A percentile compares a stretch with the other conserved stretches of the same genome.
These are phyloP conservation scores for Selaginella moellendorffii DNA, from an alignment of 75 land plant genomes.

Conservation along the genomic window DNA sequence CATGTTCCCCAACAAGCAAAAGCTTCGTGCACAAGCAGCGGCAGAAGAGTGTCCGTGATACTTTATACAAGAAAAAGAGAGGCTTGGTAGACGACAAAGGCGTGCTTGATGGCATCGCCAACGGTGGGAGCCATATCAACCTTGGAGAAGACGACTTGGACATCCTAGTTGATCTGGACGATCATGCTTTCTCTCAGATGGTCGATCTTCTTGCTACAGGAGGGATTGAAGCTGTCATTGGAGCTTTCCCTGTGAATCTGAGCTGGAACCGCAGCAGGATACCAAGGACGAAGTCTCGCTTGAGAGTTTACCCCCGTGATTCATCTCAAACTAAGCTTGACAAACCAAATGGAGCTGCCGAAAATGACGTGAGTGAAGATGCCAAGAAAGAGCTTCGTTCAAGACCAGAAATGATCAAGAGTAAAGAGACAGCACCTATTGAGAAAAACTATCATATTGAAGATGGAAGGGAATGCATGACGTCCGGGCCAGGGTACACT, in stretches of 20 bases:
- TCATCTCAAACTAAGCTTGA: too few relatives aligned
- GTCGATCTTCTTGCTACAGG: slow-evolving; percentile 23
- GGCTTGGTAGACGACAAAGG: neutral
- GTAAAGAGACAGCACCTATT: too few relatives aligned
- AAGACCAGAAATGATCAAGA: too few relatives aligned
- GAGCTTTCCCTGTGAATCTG: slow-evolving; percentile 22
- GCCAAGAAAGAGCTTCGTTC: too few relatives aligned
- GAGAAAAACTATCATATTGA: too few relatives aligned
- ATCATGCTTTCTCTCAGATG: slow-evolving; percentile 19
- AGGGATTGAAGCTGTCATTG: slow-evolving; percentile 14
- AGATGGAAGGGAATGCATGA: too few relatives aligned
- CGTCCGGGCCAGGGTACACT: too few relatives aligned
- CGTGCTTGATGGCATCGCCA: neutral
- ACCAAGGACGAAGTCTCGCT: neutral
- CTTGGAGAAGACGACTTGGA: too few relatives aligned
- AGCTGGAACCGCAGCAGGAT: neutral
- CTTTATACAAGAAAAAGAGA: neutral
- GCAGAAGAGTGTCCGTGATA: neutral
- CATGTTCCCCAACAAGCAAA: neutral
- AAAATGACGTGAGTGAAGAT: too few relatives aligned
- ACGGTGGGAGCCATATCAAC: neutral
- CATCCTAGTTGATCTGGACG: slow-evolving; percentile 17
- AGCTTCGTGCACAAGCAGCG: neutral
- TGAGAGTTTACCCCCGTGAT: too few relatives aligned
- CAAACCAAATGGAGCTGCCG: too few relatives aligned